A percentile compares a stretch with the other conserved stretches of the same genome.
phyloP scores from a whole-genome alignment of 1,284 basidiomycete species.

The Apiotrichum siamense region DNA sequence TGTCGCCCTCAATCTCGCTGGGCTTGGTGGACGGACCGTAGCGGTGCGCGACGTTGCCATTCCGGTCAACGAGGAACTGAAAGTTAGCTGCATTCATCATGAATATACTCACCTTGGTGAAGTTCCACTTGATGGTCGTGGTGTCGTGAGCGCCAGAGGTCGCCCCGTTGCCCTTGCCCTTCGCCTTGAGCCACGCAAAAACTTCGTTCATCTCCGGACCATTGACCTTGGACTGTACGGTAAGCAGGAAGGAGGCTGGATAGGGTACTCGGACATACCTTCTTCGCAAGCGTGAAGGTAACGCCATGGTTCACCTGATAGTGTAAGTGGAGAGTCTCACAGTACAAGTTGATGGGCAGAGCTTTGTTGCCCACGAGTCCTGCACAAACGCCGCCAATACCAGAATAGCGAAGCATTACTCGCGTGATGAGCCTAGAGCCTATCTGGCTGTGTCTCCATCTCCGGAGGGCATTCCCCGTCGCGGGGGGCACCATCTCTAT shows the following conservation, averaged over 20 bases:
- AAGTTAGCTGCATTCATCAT: neutral
- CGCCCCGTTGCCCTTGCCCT: slow-evolving; percentile 19
- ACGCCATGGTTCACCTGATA: slow-evolving; percentile 68
- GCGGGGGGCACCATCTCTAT: no score
- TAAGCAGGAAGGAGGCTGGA: neutral
- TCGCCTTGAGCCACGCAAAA: slow-evolving; percentile 74
- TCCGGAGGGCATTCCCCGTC: no score
- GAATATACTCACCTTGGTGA: slow-evolving; percentile 19
- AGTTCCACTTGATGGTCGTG: slow-evolving; percentile 40
- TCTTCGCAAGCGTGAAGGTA: slow-evolving; percentile 75
- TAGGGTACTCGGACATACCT: slow-evolving; percentile 48
- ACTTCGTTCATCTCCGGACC: slow-evolving; percentile 71
- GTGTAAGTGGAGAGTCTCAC: neutral
- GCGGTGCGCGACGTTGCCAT: slow-evolving; percentile 36
- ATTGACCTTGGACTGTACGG: slow-evolving; percentile 68
- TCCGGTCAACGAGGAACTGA: slow-evolving; percentile 28
- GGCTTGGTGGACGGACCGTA: slow-evolving; percentile 35
- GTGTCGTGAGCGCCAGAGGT: slow-evolving; percentile 36
- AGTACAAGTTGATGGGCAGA: neutral
- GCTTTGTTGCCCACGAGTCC: neutral
- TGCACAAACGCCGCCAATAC: neutral
- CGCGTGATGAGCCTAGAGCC: no score
- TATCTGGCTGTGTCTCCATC: no score
- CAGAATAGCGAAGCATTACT: neutral
- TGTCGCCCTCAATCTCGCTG: slow-evolving; percentile 31